Base-by-base conservation (phyloP, 2,329 filamentous ascomycete genomes). In the Colletotrichum sp. region DNA sequence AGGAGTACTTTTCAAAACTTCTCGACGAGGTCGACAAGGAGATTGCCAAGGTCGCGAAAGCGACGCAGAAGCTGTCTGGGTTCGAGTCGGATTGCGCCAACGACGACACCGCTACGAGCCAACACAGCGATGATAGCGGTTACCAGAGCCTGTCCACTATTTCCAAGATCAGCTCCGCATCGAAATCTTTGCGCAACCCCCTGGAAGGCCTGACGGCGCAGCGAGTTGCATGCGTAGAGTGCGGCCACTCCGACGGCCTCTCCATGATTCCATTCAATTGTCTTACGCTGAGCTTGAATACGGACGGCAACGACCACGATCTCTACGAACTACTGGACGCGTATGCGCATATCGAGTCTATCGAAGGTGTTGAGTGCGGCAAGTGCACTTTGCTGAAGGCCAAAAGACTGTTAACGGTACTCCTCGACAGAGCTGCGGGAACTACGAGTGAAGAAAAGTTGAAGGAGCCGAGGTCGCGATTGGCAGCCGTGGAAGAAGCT, bases 191-290 rank as follows among this genome's bases (percentile, higher is more conserved):
- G 8, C 89, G 90, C 61, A 98, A 97, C 79, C 97, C 97, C 0
- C 87, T 98, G 3, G 96, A 98, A 82, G 97, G 97, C 0, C 87
- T 98, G 25, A 89, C 96, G 10, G 96, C 96, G 2, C 96, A 98
- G 84, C 91, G 96, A 52, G 96, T 98, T 2, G 94, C 95, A 0
- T 99, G 97, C 83, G 93, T 94, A 71, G 89, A 89, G 61, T 99
- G 97, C 82, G 95, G 95, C 9, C 94, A 94, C 84, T 96, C 95
- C 0, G 96, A 98, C 80, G 96, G 96, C 2, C 88, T 98, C 16
- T 96, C 94, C 2, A 91, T 98, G 86, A 97, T 95, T 25, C 95
- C 96, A 0, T 98, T 98, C 88, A 98, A 97, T 81, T 98, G 96
- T 81, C 87, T 98, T 62, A 98, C 96, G 0, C 91, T 98, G 1